A percentile compares a stretch with the other conserved stretches of the same genome.
These are phyloP conservation scores for Trametes hirsuta DNA, from an alignment of 1,284 basidiomycete genomes.

Conservation along the genomic window DNA sequence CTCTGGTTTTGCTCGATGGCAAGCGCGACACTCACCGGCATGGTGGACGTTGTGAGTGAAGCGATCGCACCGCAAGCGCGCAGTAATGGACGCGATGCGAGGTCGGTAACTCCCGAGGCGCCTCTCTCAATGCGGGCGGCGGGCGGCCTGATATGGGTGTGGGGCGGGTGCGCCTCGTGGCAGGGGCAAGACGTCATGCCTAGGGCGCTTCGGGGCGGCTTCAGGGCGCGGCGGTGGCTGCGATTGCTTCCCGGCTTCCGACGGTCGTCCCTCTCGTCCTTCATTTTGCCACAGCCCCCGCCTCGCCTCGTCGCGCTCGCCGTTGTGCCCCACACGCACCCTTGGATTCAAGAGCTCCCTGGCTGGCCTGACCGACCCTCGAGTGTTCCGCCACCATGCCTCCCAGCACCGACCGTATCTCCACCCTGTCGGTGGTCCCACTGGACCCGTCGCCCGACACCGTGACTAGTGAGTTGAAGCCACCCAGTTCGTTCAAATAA, in stretches of 20 bases:
- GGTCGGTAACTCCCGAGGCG: slow-evolving; percentile 12
- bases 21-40: slow-evolving; percentile 55
- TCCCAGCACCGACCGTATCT: slow-evolving; percentile 43
- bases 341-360: neutral
- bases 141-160: slow-evolving; percentile 10
- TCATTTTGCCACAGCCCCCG: neutral
- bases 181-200: slow-evolving; percentile 14
- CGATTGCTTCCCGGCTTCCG: neutral
- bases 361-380: neutral
- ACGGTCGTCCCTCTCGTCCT: neutral
- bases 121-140: slow-evolving; percentile 4
- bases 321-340: neutral
- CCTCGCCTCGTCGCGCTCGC: neutral
- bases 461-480: slow-evolving; percentile 60
- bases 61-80: neutral
- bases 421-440: slow-evolving; percentile 50
- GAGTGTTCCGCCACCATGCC: neutral
- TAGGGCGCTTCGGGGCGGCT: neutral
- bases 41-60: slow-evolving; percentile 32
- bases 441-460: slow-evolving; percentile 69
- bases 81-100: slow-evolving; percentile 4
- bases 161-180: neutral
- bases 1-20: no score
- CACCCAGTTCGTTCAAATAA: neutral
- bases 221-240: neutral